Evolutionary conservation across 139 green algal genomes (phyloP).

Genomic region (Desmodesmus armatus): DNA sequence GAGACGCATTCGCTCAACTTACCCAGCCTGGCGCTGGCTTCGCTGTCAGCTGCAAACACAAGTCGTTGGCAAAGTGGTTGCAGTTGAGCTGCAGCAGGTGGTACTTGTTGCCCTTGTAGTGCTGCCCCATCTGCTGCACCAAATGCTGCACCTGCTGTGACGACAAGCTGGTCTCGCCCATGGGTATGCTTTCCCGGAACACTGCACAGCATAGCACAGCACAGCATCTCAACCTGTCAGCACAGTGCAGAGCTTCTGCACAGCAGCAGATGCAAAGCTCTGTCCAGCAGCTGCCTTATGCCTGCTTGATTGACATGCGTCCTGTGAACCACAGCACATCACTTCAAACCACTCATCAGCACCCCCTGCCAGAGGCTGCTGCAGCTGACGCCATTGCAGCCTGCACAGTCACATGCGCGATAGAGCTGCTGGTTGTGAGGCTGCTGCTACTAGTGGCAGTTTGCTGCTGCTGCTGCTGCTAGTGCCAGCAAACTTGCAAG

Average conservation of each 20-base stretch:
- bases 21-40: conserved; percentile 76
- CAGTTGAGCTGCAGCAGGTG: conserved; percentile 92
- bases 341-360: no score
- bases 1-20: background rate
- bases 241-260: background rate
- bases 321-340: background rate
- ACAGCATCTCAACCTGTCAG: background rate
- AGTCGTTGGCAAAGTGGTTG: conserved; percentile 79
- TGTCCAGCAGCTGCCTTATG: no score
- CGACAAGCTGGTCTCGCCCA: conserved; percentile 77
- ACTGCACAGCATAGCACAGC: conserved; percentile 44
- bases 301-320: background rate
- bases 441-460: no score
- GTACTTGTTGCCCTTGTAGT: conserved; percentile 90
- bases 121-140: conserved; percentile 76
- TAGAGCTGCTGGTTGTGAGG: no score
- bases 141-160: conserved; percentile 77
- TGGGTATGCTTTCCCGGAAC: conserved; percentile 73
- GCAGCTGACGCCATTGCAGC: no score
- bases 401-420: no score
- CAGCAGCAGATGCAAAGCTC: no score
- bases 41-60: conserved; percentile 77
- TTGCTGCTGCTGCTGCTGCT: background rate
- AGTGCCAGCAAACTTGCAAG: background rate
- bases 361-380: no score